Conservation (phyloP, 148 eudicot species). For the Limonium bicolor region DNA sequence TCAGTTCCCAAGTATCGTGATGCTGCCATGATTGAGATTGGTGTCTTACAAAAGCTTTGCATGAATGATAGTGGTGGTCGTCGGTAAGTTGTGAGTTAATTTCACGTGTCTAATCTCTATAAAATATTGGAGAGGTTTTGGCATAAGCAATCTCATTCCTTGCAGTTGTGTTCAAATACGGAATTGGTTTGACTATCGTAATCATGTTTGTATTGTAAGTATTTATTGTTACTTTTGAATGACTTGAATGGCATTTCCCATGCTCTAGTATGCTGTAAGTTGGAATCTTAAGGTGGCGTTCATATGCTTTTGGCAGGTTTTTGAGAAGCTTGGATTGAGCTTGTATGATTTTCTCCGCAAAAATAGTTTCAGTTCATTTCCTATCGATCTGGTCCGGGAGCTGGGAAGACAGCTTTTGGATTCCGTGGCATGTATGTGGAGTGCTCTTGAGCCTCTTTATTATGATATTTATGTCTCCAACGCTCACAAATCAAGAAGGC, state of each 20-base stretch:
- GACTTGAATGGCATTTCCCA: conserved; percentile 12
- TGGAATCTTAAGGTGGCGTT: conserved; percentile 28
- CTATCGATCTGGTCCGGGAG: conserved; percentile 93
- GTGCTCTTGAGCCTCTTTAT: conserved; percentile 15
- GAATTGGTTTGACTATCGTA: conserved; percentile 88
- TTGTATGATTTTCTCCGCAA: conserved; percentile 81
- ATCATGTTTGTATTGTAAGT: conserved; percentile 93
- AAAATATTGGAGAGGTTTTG: conserved; percentile 7
- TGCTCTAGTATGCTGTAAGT: conserved; percentile 23
- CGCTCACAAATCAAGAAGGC: conserved; percentile 3
- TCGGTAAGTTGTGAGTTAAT: conserved; percentile 42
- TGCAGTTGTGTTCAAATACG: conserved; percentile 78
- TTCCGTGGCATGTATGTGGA: conserved; percentile 92
- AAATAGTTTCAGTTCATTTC: conserved; percentile 72
- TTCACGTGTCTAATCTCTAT: conserved; percentile 28
- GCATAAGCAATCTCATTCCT: conserved; percentile 34
- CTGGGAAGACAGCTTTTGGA: conserved; percentile 95
- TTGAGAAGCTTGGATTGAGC: conserved; percentile 99
- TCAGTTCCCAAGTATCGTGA: conserved; percentile 73
- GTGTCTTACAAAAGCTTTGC: conserved; percentile 54
- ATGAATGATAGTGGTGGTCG: conserved; percentile 45
- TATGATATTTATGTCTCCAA: conserved; percentile 2
- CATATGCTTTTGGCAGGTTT: conserved; percentile 67
- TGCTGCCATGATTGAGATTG: conserved; percentile 84
- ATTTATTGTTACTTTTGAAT: conserved; percentile 20